phyloP scores from a whole-genome alignment of 805 yeast genomes.

The Kregervanrija delftensis region DNA sequence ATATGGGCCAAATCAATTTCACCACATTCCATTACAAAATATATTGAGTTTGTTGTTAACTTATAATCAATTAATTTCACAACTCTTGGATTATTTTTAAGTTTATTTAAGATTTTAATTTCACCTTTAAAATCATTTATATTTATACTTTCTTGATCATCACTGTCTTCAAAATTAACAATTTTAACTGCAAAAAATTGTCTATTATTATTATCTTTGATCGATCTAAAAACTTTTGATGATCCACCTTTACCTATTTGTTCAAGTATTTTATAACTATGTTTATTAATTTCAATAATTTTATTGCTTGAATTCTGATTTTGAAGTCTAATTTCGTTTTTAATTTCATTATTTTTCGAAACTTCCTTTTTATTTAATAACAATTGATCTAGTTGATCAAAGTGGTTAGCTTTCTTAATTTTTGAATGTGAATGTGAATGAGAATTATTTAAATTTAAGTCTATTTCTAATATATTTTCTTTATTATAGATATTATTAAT shows the following conservation, averaged over 20 bases:
- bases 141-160: conserved; percentile 44
- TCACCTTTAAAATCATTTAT: conserved; percentile 84
- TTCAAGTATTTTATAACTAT: conserved; percentile 67
- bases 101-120: conserved; percentile 60
- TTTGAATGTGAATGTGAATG: no score
- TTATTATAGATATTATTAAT: no score
- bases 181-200: conserved; percentile 64
- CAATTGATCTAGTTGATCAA: no score
- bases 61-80: conserved; percentile 72
- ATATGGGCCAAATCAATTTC: conserved; percentile 85
- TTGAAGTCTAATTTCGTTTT: not conserved
- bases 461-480: no score
- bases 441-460: no score
- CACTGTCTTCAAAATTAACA: conserved; percentile 76
- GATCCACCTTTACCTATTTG: conserved; percentile 88
- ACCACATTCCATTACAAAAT: conserved; percentile 90
- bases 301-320: conserved; percentile 6
- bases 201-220: conserved; percentile 36
- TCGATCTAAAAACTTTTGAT: conserved; percentile 71
- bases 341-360: no score
- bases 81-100: conserved; percentile 61
- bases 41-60: conserved; percentile 55
- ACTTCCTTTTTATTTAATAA: not conserved
- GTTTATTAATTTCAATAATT: conserved; percentile 42
- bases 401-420: no score